Percentiles rank a stretch among this genome's conserved stretches.
Evolutionary conservation across 148 eudicot species (phyloP).

Genomic region (Vaccinium myrtillus): DNA sequence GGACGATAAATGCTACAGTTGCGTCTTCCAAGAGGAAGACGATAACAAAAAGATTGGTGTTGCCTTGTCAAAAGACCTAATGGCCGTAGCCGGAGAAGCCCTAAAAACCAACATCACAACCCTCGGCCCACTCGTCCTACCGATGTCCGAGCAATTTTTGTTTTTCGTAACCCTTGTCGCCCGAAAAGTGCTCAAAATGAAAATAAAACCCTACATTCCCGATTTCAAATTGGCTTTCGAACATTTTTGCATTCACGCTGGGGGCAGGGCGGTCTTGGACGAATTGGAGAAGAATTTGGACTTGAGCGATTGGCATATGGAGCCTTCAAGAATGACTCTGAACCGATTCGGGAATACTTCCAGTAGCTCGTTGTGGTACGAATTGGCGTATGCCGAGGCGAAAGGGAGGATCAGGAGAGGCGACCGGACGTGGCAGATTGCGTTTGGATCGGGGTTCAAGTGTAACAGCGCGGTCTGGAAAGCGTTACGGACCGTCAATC

Average conservation of each 20-base stretch:
- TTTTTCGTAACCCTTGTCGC: conserved; percentile 24
- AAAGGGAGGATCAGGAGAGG: conserved; percentile 44
- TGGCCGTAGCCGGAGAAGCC: conserved; percentile 41
- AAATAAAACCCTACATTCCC: conserved; percentile 37
- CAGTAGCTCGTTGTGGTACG: conserved; percentile 47
- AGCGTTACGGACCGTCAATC: conserved; percentile 35
- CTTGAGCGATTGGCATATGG: conserved; percentile 38
- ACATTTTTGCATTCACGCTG: conserved; percentile 41
- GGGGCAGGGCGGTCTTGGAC: conserved; percentile 41
- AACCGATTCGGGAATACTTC: conserved; percentile 47
- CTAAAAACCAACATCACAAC: conserved; percentile 36
- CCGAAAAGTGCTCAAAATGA: conserved; percentile 28
- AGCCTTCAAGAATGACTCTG: conserved; percentile 45
- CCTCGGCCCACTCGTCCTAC: conserved; percentile 43
- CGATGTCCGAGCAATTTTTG: conserved; percentile 37
- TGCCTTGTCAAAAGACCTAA: conserved; percentile 34
- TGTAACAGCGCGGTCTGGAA: conserved; percentile 46
- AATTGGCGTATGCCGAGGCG: conserved; percentile 42
- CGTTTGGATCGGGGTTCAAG: conserved; percentile 48
- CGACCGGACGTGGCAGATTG: conserved; percentile 43
- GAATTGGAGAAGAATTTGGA: conserved; percentile 40
- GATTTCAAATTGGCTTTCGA: conserved; percentile 40
- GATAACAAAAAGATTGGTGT: conserved; percentile 25
- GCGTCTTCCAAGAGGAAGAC: conserved; percentile 40
- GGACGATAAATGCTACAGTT: conserved; percentile 30